Percentiles rank a stretch among this genome's conserved stretches.
These are phyloP conservation scores for Batkoa obscura DNA, from an alignment of 371 early-diverging fungal genomes.

Conservation along the genomic window DNA sequence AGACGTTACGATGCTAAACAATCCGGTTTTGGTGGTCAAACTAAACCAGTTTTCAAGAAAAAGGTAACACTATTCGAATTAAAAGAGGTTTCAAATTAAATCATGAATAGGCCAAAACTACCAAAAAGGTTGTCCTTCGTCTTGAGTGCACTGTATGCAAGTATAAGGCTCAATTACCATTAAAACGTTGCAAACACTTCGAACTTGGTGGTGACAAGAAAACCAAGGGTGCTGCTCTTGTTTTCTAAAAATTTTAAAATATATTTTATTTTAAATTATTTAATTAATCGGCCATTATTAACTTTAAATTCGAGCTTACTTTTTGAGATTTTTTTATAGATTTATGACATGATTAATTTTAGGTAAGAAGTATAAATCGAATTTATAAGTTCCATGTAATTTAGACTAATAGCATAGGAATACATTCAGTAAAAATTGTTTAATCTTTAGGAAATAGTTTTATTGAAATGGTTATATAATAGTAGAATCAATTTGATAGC, in stretches of 20 bases:
- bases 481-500: too few species aligned
- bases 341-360: too few species aligned
- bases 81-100: not conserved
- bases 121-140: slow-evolving; percentile 98
- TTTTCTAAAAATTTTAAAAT: slow-evolving; percentile 7
- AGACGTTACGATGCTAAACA: slow-evolving; percentile 82
- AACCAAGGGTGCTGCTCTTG: slow-evolving; percentile 28
- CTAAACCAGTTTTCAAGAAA: slow-evolving; percentile 95
- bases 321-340: too few species aligned
- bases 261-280: too few species aligned
- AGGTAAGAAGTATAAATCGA: too few species aligned
- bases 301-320: too few species aligned
- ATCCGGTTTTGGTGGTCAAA: slow-evolving; percentile 97
- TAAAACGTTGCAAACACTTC: slow-evolving; percentile 99
- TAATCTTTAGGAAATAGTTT: too few species aligned
- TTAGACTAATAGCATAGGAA: too few species aligned
- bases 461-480: too few species aligned
- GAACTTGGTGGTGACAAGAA: slow-evolving; percentile 99
- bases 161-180: slow-evolving; percentile 81
- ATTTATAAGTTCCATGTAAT: too few species aligned
- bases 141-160: slow-evolving; percentile 97
- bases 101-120: slow-evolving; percentile 66
- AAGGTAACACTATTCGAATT: slow-evolving; percentile 11
- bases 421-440: too few species aligned
- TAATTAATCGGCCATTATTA: too few species aligned